phyloP scores from a whole-genome alignment of 805 yeast genomes.

The Candida corydali region DNA sequence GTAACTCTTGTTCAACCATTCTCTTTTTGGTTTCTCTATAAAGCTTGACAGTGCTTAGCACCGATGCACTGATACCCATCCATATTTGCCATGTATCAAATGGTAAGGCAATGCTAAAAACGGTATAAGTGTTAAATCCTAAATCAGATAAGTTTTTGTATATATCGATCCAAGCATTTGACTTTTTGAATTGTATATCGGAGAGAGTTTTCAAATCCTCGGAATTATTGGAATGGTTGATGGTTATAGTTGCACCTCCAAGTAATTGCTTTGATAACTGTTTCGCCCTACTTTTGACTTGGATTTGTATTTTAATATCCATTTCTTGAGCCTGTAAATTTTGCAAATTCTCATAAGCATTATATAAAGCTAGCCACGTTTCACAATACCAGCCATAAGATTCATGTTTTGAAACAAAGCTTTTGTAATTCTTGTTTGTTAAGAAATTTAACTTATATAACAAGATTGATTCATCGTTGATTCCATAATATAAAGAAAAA shows the following conservation, averaged over 20 bases:
- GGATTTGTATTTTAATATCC: constrained; percentile 53
- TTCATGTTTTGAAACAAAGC: constrained; percentile 52
- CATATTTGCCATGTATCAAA: constrained; percentile 40
- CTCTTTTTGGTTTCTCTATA: constrained; percentile 35
- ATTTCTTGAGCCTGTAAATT: constrained; percentile 45
- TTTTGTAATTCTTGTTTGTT: constrained; percentile 30
- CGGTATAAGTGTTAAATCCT: constrained; percentile 39
- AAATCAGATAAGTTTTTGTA: constrained; percentile 37
- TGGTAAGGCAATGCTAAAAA: constrained; percentile 31
- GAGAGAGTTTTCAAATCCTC: constrained; percentile 21
- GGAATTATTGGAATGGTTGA: constrained; percentile 12
- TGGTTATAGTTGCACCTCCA: constrained; percentile 15
- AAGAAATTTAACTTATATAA: constrained; percentile 52
- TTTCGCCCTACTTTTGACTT: constrained; percentile 56
- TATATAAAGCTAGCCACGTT: constrained; percentile 53
- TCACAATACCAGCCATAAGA: constrained; percentile 67
- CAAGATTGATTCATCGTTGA: constrained; percentile 60
- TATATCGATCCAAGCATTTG: constrained; percentile 35
- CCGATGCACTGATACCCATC: constrained; percentile 42
- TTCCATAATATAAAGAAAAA: constrained; percentile 56
- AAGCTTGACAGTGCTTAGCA: constrained; percentile 33
- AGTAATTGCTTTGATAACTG: constrained; percentile 38
- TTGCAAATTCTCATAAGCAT: constrained; percentile 42
- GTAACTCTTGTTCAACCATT: constrained; percentile 13
- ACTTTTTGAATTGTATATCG: constrained; percentile 34